Base-by-base conservation (phyloP, 768 basidiomycete species). In the Tricholoma saponaceum region DNA sequence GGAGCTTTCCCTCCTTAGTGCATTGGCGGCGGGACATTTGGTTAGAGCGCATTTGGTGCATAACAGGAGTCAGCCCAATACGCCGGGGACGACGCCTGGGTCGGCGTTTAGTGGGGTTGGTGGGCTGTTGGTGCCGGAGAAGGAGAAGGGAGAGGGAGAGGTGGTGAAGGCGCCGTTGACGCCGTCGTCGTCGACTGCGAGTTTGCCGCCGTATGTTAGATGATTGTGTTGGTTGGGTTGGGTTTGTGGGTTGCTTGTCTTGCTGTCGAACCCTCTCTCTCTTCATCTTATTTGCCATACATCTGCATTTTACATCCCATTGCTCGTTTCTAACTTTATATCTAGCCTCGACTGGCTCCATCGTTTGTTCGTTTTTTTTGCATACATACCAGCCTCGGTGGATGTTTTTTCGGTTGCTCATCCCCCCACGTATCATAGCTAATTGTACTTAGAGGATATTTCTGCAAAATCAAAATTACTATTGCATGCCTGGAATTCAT, bases 31-130 rank as follows among this genome's bases (percentile, higher is more conserved):
- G 2, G 96, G 96, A 0, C 95, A 97, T 67, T 81, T 98, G 60
- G 94, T 98, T 67, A 83, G 89, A 39, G 95, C 95, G 26, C 95
- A 98, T 69, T 83, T 97, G 73, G 86, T 85, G 33, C 95, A 95
- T 76, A 98, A 98, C 69, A 83, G 95, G 56, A 90, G 87, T 53
- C 85, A 85, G 65, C 80, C 87, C 16, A 87, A 84, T 57, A 96
- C 95, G 0, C 94, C 94, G 0, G 83, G 79, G 9, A 43, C 16
- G 35, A 43, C 47, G 54, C 56, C 18, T 51, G 57, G 50, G 55
- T 53, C 57, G 61, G 56, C 57, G 5, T 49, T 43, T 39, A 18
- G 56, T 0, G 43, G 26, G 10, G 47, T 13, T 16, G 51, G 55
- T 26, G 51, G 51, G 2, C 2, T 52, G 39, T 22, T 55, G 44